Evolutionary conservation across 2,329 filamentous ascomycete genomes (phyloP).

Genomic region (Apiospora hydei): DNA sequence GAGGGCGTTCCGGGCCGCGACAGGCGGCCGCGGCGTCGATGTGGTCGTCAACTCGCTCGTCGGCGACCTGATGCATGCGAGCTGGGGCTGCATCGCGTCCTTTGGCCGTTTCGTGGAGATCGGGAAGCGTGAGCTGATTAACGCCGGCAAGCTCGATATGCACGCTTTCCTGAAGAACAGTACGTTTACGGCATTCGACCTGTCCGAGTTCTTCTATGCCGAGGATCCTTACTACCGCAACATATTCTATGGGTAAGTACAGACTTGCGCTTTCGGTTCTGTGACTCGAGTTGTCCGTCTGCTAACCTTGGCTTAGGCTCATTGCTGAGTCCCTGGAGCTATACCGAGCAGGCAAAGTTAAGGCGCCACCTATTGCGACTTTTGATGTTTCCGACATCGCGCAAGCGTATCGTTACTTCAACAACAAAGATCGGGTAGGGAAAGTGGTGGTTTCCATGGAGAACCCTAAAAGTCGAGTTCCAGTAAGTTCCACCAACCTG

Average conservation of each 20-base stretch:
- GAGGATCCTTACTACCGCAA: too few species aligned
- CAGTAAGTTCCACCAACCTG: too few species aligned
- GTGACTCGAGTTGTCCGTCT: too few species aligned
- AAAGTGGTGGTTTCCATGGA: conserved; percentile 23
- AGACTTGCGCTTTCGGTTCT: background rate
- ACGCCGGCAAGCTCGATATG: conserved; percentile 27
- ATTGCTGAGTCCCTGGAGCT: too few species aligned
- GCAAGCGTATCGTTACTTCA: background rate
- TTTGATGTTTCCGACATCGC: background rate
- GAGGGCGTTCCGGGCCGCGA: conserved; percentile 41
- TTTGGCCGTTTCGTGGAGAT: conserved; percentile 28
- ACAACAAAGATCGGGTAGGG: too few species aligned
- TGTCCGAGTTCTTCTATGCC: background rate
- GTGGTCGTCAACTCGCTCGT: conserved; percentile 44
- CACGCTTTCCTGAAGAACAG: conserved; percentile 29
- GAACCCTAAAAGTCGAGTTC: background rate
- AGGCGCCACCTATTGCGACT: too few species aligned
- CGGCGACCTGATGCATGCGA: conserved; percentile 21
- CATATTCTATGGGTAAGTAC: background rate
- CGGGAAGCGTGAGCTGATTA: conserved; percentile 27
- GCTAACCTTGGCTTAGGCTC: too few species aligned
- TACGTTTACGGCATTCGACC: conserved; percentile 29
- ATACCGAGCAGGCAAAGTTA: too few species aligned
- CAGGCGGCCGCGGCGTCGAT: conserved; percentile 46
- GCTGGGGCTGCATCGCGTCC: conserved; percentile 28